Conservation (phyloP, 305 asterid genomes). For the Rubia balearica region DNA sequence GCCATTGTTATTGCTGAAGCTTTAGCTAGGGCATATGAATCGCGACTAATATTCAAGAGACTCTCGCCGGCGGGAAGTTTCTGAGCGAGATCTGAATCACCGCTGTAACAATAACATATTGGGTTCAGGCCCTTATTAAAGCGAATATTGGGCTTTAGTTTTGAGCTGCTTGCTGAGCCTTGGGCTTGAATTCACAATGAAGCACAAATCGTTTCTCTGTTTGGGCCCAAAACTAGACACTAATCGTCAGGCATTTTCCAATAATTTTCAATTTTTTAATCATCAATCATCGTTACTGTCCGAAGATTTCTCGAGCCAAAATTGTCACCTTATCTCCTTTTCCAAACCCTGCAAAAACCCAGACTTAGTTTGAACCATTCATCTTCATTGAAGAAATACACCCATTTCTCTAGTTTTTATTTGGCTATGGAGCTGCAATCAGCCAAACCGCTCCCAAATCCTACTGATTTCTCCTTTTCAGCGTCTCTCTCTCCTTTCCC, state of each 20-base stretch:
- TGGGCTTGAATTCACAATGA: no score
- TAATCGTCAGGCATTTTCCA: no score
- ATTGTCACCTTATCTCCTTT: conserved; percentile 16
- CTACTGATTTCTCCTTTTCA: conserved; percentile 60
- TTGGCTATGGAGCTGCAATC: conserved; percentile 57
- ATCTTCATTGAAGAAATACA: not conserved
- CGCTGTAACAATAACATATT: no score
- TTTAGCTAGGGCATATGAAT: no score
- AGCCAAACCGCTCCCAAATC: conserved; percentile 37
- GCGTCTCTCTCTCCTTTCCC: conserved; percentile 56
- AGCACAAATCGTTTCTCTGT: no score
- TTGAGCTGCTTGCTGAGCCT: no score
- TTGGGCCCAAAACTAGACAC: no score
- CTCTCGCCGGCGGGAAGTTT: not conserved
- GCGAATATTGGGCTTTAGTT: no score
- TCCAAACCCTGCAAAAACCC: conserved; percentile 16
- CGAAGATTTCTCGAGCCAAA: not conserved
- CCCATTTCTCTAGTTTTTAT: not conserved
- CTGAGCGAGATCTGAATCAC: not conserved
- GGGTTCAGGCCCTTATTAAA: no score
- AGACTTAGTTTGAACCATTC: not conserved
- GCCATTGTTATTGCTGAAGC: conserved; percentile 39
- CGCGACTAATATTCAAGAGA: no score
- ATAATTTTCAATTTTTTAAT: not conserved
- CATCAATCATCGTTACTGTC: not conserved